Conservation (phyloP, 139 green algal genomes). For the Desmodesmus armatus region DNA sequence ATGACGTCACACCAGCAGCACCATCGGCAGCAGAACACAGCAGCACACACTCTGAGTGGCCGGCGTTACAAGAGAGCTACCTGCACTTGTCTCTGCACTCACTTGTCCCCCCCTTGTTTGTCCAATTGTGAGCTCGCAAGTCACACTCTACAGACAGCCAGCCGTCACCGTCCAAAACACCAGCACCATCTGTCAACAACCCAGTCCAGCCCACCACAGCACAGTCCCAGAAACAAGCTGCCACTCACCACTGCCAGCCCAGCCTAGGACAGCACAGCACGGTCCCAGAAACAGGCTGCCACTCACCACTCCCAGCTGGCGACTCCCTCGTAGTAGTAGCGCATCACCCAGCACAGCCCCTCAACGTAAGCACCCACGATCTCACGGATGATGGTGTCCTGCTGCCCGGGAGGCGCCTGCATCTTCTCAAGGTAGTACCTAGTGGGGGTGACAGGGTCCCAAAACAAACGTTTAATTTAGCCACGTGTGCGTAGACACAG, state of each 20-base stretch:
- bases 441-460: too few species aligned
- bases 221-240: background rate
- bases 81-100: too few species aligned
- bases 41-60: too few species aligned
- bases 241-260: slow-evolving; percentile 59
- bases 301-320: slow-evolving; percentile 73
- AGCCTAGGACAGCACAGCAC: background rate
- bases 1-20: background rate
- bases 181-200: background rate
- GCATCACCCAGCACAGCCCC: slow-evolving; percentile 97
- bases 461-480: too few species aligned
- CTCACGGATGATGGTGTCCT: slow-evolving; percentile 50
- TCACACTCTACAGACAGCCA: too few species aligned
- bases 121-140: too few species aligned
- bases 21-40: too few species aligned
- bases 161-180: background rate
- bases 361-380: slow-evolving; percentile 91
- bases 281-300: background rate
- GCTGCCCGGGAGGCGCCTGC: slow-evolving; percentile 45
- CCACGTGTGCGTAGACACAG: background rate
- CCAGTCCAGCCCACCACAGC: background rate
- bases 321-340: slow-evolving; percentile 92
- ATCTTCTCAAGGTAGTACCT: slow-evolving; percentile 70
- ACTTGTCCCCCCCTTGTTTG: too few species aligned
- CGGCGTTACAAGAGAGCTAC: too few species aligned